Percentiles rank a stretch among this genome's conserved stretches.
phyloP scores from a whole-genome alignment of 192 early-diverging fungal genomes.

The Backusella macrospora region DNA sequence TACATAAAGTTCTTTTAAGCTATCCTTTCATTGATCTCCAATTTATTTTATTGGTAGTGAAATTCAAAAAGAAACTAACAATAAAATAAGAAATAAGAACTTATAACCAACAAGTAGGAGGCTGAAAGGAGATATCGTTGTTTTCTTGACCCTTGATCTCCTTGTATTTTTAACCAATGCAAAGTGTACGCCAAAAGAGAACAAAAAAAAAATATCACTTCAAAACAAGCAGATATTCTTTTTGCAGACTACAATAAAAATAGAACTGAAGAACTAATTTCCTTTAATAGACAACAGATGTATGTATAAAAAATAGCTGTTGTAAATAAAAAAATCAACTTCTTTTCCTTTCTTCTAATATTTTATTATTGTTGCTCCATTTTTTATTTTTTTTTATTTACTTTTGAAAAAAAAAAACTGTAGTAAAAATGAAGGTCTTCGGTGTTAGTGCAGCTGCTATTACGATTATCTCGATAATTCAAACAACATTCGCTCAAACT shows the following conservation, averaged over 20 bases:
- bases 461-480: constrained; percentile 4
- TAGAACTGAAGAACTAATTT: neutral
- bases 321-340: neutral
- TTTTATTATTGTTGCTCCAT: neutral
- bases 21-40: neutral
- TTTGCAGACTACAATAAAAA: neutral
- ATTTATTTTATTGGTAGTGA: neutral
- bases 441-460: constrained; percentile 20
- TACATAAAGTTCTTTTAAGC: neutral
- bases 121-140: neutral
- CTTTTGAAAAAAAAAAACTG: neutral
- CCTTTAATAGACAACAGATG: constrained; percentile 1
- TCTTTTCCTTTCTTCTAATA: neutral
- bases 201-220: neutral
- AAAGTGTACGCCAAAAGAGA: neutral
- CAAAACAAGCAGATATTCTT: constrained; percentile 1
- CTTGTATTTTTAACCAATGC: neutral
- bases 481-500: constrained; percentile 18
- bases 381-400: neutral
- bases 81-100: neutral
- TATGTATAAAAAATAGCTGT: neutral
- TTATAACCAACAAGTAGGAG: constrained; percentile 1
- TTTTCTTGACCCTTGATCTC: constrained; percentile 14
- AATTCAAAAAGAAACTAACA: constrained; percentile 11
- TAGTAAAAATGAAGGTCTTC: constrained; percentile 22